Conservation (phyloP, 148 eudicot species). For the Camellia granthamiana region DNA sequence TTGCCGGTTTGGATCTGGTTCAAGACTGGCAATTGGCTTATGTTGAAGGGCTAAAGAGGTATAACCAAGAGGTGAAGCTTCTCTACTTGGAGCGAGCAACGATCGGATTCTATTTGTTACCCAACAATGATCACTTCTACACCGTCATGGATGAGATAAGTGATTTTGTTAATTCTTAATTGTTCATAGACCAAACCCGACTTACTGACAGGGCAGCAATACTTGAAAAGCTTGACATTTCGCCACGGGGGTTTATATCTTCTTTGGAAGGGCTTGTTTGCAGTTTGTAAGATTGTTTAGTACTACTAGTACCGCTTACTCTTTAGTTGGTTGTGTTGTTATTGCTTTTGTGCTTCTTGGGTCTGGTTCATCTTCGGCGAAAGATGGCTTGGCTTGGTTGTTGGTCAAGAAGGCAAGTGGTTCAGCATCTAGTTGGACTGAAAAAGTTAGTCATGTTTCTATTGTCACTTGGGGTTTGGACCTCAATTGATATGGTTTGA, state of each 20-base stretch:
- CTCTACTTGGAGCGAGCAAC: slow-evolving; percentile 35
- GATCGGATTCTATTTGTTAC: slow-evolving; percentile 63
- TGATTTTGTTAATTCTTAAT: slow-evolving; percentile 21
- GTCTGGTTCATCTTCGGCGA: slow-evolving; percentile 9
- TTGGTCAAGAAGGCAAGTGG: slow-evolving; percentile 16
- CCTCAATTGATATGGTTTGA: slow-evolving; percentile 9
- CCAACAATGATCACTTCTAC: slow-evolving; percentile 59
- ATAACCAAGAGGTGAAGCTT: slow-evolving; percentile 39
- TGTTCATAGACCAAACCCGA: background rate
- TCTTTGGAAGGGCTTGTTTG: slow-evolving; percentile 13
- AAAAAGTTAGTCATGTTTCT: background rate
- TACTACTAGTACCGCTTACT: background rate
- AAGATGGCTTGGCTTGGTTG: slow-evolving; percentile 7
- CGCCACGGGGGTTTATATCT: background rate
- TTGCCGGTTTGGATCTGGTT: slow-evolving; percentile 36
- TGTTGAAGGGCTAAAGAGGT: slow-evolving; percentile 28
- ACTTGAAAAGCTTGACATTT: slow-evolving; percentile 18
- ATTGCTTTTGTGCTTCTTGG: background rate
- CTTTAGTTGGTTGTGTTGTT: background rate
- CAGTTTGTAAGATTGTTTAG: slow-evolving; percentile 12
- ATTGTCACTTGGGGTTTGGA: slow-evolving; percentile 5
- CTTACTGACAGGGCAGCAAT: slow-evolving; percentile 7
- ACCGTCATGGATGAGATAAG: slow-evolving; percentile 63
- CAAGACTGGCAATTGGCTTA: slow-evolving; percentile 44
- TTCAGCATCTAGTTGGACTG: slow-evolving; percentile 36